Conservation (phyloP, 768 basidiomycete species). For the Leucocoprinus sp. region DNA sequence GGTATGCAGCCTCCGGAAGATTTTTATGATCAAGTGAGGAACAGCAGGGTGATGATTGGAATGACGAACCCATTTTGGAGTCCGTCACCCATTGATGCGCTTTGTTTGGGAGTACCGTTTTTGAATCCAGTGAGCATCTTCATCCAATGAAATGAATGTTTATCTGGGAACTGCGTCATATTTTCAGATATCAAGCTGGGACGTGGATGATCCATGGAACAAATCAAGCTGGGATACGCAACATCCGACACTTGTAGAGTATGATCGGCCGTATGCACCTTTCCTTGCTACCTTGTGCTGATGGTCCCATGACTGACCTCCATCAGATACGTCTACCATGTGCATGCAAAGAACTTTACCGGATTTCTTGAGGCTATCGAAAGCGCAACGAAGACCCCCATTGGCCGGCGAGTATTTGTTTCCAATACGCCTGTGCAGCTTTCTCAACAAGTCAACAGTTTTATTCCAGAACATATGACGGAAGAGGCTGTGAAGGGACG, state of each 20-base stretch:
- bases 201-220: slow-evolving; percentile 19
- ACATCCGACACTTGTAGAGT: slow-evolving; percentile 20
- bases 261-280: slow-evolving; percentile 22
- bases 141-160: background rate
- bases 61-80: slow-evolving; percentile 21
- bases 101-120: slow-evolving; percentile 30
- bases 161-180: background rate
- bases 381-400: slow-evolving; percentile 20
- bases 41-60: slow-evolving; percentile 23
- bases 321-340: slow-evolving; percentile 25
- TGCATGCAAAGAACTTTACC: slow-evolving; percentile 19
- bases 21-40: slow-evolving; percentile 19
- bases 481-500: slow-evolving; percentile 19
- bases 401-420: slow-evolving; percentile 18
- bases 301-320: background rate
- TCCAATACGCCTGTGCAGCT: background rate
- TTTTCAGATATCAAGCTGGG: slow-evolving; percentile 19
- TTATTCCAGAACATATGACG: slow-evolving; percentile 24
- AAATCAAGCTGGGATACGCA: slow-evolving; percentile 22
- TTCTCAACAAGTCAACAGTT: slow-evolving; percentile 11
- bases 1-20: slow-evolving; percentile 13
- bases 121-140: slow-evolving; percentile 24
- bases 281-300: background rate
- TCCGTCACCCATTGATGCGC: slow-evolving; percentile 25
- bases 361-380: slow-evolving; percentile 22